A percentile compares a stretch with the other conserved stretches of the same genome.
phyloP scores from a whole-genome alignment of 2,329 filamentous ascomycete genomes.

The Magnaporthiopsis incrustans region DNA sequence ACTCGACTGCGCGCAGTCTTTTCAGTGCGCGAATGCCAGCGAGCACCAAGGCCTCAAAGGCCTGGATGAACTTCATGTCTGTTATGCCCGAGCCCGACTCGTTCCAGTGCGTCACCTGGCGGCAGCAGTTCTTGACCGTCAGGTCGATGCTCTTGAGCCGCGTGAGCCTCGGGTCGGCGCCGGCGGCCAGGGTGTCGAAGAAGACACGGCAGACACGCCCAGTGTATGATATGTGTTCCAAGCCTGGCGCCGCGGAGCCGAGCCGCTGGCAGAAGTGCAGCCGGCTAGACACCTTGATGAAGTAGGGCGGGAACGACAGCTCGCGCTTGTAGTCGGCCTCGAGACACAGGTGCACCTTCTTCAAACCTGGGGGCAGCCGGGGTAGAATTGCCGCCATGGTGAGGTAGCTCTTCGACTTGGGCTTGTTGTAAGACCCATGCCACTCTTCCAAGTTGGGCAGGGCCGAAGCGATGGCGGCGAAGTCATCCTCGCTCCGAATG shows the following conservation, averaged over 20 bases:
- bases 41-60: constrained; percentile 62
- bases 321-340: constrained; percentile 66
- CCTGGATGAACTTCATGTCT: constrained; percentile 62
- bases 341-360: constrained; percentile 58
- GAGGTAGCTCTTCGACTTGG: constrained; percentile 65
- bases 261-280: constrained; percentile 60
- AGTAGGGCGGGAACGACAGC: constrained; percentile 50
- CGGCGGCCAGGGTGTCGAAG: constrained; percentile 50
- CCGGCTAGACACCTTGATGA: constrained; percentile 48
- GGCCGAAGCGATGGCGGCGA: constrained; percentile 50
- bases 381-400: constrained; percentile 59
- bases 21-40: constrained; percentile 53
- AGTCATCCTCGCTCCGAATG: constrained; percentile 56
- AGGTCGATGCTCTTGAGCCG: constrained; percentile 60
- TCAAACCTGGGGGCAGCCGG: constrained; percentile 47
- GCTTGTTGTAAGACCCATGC: constrained; percentile 60
- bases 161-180: constrained; percentile 38
- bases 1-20: constrained; percentile 49
- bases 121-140: constrained; percentile 68
- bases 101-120: constrained; percentile 44
- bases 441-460: constrained; percentile 58
- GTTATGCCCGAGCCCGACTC: constrained; percentile 63
- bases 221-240: constrained; percentile 65
- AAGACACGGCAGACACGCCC: constrained; percentile 64
- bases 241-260: constrained; percentile 42